Evolutionary conservation across 202 grass and related monocot species (phyloP), one percentile per base, ranked within the genome.

Genomic region (Elaeis oleifera): DNA sequence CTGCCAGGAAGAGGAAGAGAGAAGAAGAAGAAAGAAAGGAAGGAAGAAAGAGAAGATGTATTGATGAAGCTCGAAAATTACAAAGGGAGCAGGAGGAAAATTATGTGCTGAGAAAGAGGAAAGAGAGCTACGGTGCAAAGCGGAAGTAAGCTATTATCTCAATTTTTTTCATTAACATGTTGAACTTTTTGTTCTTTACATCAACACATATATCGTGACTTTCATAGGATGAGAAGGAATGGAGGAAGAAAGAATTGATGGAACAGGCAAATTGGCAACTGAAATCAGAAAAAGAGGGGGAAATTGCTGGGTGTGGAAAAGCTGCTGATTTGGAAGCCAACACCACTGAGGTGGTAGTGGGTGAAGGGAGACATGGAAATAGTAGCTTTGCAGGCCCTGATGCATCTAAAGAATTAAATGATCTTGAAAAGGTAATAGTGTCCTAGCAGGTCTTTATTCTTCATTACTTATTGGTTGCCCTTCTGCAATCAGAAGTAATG

Each of bases 1-100:
- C 82, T 44, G 50, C 64, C 49, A 91, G 75, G 76, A 97, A 97
- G 74, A 84, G 92, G 74, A 79, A 97, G 59, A 88, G 92, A 71
- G 88, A 85, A 73, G 87, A 89, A 68, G 87, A 67, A 59, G 84
- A 81, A 78, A 85, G 53, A 58, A 89, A 57, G 71, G 87, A 89
- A 75, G 81, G 81, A 48, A 85, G 32, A 64, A 90, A 91, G 72
- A 81, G 74, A 69, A 97, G 76, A 78, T 85, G 79, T 51, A 59
- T 60, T 18, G 84, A 96, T 64, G 83, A 85, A 64, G 53, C 73
- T 80, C 70, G 70, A 64, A 89, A 82, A 66, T 74, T 74, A 56
- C 90, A 90, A 63, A 87, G 63, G 59, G 80, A 84, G 53, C 62
- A 59, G 61, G 71, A 58, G n/a, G 83, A 83, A 61, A 51, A 77